Base-by-base conservation (phyloP, 352 stramenopile genomes). In the Phytophthora sansomeana region DNA sequence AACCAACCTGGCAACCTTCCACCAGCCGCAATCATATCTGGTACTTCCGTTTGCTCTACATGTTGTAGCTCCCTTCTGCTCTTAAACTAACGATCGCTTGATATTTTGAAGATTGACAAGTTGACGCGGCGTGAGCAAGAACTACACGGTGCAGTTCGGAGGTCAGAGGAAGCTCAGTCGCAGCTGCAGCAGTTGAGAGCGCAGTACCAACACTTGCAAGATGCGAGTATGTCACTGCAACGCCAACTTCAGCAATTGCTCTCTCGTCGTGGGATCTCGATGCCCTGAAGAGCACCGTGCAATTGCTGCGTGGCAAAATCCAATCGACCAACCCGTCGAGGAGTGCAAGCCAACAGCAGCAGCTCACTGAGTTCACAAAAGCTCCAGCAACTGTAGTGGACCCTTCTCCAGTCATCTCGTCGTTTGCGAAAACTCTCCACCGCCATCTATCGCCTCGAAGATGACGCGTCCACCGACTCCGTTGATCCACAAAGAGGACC, bases 1-100 rank as follows among this genome's bases (percentile, higher is more conserved):
- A 24, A 29, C 53, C 3, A 81, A 80, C 35, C 54, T 93, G 19
- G 55, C 57, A 13, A 80, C 75, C n/a, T 61, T 91, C 7, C 80
- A 91, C 32, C 85, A 93, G 42, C 85, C 85, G 6, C 85, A 93
- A 47, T 76, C 83, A 5, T 93, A 92, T 65, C 59, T 93, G 71
- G 85, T 93, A 63, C 36, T 51, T 29, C 21, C 1, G 21, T 24
- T 24, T 24, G 21, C 21, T 24, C 1, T 24, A 24, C 21, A 24
- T 49, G n/a, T 42, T 8, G 11, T 42, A 42, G 35, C 11, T 42
- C 5, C 2, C 5, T 24, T 43, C 16, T 24, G 21, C 21, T 24
- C 21, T 24, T 61, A 33, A 38, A 32, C 35, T 46, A 21, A 35
- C 3, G 21, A 30, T 2, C 47, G 28, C 33, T 46, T 16, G 35